Percentiles rank a stretch among this genome's conserved stretches.
Conservation (phyloP, 75 land plant species). For the Pseudotsuga menziesii region DNA sequence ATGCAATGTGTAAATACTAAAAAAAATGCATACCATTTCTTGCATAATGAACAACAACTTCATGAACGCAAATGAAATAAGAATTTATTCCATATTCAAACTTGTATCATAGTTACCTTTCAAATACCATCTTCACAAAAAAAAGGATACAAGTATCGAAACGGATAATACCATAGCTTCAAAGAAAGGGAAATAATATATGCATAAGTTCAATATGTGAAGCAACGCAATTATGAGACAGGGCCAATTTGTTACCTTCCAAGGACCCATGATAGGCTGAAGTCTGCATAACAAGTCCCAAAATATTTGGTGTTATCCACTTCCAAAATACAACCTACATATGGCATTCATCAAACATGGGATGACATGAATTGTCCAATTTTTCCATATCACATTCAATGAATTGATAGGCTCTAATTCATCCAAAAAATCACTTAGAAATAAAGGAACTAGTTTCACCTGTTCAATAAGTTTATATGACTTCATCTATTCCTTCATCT, state of each 20-base stretch:
- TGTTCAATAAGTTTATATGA: constrained; percentile 98
- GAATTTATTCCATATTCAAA: too few relatives aligned
- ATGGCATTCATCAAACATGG: neutral
- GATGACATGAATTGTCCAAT: neutral
- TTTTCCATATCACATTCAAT: neutral
- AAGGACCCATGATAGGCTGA: constrained; percentile 94
- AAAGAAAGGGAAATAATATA: too few relatives aligned
- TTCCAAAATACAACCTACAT: constrained; percentile 72
- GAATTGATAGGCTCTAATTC: neutral
- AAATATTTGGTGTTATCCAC: constrained; percentile 42
- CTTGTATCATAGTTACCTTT: too few relatives aligned
- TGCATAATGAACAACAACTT: too few relatives aligned
- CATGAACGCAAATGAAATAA: too few relatives aligned
- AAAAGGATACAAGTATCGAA: neutral
- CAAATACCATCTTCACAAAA: neutral
- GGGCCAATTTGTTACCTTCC: constrained; percentile 51
- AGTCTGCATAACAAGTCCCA: constrained; percentile 92
- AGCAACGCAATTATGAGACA: neutral
- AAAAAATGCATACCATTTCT: too few relatives aligned
- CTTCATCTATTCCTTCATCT: constrained; percentile 83
- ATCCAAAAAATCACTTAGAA: neutral
- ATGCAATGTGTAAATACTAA: too few relatives aligned
- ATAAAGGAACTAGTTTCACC: constrained; percentile 28
- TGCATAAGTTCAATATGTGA: too few relatives aligned
- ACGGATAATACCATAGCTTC: neutral